These are phyloP conservation scores for Blastomyces gilchristii DNA, from an alignment of 2,329 filamentous ascomycete species.

Conservation along the genomic window DNA sequence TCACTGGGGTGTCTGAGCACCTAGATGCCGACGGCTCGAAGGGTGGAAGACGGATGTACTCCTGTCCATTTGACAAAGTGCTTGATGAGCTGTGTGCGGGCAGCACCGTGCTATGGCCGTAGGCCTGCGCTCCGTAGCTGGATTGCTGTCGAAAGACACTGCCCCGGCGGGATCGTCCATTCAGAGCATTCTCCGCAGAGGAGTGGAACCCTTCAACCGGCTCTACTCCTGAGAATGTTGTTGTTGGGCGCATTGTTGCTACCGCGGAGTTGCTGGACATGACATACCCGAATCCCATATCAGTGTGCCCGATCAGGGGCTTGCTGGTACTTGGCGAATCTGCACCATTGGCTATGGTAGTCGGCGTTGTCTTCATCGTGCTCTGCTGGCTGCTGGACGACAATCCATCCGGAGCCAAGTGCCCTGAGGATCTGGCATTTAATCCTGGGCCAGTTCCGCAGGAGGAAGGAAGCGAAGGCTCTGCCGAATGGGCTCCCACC, in stretches of 20 bases:
- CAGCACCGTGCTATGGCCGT: not conserved
- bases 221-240: not conserved
- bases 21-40: not conserved
- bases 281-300: slow-evolving; percentile 2
- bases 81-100: not conserved
- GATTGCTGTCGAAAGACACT: not conserved
- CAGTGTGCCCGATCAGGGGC: not conserved
- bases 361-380: slow-evolving; percentile 18
- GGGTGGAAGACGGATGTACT: not conserved
- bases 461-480: slow-evolving; percentile 13
- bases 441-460: slow-evolving; percentile 10
- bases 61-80: not conserved
- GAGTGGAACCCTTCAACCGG: not conserved
- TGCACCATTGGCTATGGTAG: not conserved
- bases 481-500: slow-evolving; percentile 13
- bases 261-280: not conserved
- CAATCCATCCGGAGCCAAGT: slow-evolving; percentile 15
- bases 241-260: not conserved
- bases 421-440: slow-evolving; percentile 17
- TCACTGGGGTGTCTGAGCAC: not conserved
- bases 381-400: slow-evolving; percentile 13
- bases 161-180: not conserved
- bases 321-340: not conserved
- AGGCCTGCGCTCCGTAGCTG: not conserved
- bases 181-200: not conserved